Conservation (phyloP, 2,329 filamentous ascomycete genomes). For the Catunica adiposa region DNA sequence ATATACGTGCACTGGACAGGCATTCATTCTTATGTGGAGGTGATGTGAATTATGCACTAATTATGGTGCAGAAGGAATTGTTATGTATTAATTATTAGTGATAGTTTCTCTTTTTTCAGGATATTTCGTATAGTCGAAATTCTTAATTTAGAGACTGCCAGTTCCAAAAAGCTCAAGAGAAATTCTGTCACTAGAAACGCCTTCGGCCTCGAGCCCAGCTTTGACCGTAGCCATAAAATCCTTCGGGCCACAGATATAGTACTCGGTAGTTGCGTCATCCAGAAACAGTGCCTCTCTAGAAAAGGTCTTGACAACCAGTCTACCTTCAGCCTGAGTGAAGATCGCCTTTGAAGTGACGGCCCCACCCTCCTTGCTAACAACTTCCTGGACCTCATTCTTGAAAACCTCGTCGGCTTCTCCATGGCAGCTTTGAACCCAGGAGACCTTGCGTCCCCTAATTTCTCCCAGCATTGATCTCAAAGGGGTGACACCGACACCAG, state of each 20-base stretch:
- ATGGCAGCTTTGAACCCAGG: not conserved
- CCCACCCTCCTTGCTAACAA: not conserved
- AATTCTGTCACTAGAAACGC: not conserved
- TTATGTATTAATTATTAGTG: not conserved
- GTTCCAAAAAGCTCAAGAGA: not conserved
- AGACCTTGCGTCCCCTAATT: not conserved
- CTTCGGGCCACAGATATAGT: not conserved
- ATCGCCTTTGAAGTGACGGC: not conserved
- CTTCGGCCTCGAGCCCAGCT: not conserved
- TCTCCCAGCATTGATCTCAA: not conserved
- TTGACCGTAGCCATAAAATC: not conserved
- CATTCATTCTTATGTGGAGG: not conserved
- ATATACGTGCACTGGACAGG: no score
- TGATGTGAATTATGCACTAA: no score
- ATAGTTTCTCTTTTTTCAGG: not conserved
- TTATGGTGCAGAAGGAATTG: no score
- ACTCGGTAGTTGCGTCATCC: not conserved
- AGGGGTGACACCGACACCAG: not conserved
- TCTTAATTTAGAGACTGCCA: not conserved
- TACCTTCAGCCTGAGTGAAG: not conserved
- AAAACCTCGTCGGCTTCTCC: not conserved
- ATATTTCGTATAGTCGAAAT: not conserved
- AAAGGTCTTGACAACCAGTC: not conserved
- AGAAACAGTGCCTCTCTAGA: not conserved
- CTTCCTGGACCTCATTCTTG: not conserved